A percentile compares a stretch with the other conserved stretches of the same genome.
phyloP scores from a whole-genome alignment of 2,329 filamentous ascomycete genomes.

The Exutisphaerella laricina region DNA sequence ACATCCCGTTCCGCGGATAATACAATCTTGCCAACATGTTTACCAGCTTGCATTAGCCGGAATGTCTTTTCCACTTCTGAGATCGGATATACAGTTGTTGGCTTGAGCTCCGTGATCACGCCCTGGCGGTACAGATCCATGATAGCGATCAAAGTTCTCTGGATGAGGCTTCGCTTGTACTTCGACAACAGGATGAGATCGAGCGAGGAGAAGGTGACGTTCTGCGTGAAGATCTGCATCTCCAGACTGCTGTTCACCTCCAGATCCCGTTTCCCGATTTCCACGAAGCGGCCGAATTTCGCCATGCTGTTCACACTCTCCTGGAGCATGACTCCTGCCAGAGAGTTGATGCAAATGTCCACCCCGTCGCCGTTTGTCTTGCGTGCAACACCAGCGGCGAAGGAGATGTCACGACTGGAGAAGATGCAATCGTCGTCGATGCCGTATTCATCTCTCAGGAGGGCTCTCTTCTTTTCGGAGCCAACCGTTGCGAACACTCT shows the following conservation, averaged over 20 bases:
- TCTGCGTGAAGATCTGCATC: constrained; percentile 13
- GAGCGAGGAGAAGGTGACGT: constrained; percentile 10
- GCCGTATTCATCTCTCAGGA: constrained; percentile 24
- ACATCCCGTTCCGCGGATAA: constrained; percentile 3
- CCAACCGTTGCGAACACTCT: constrained; percentile 31
- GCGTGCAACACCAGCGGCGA: constrained; percentile 25
- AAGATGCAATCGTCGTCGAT: constrained; percentile 34
- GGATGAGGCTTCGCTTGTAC: no score
- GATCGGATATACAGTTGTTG: constrained; percentile 12
- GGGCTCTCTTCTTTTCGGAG: constrained; percentile 24
- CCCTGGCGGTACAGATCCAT: constrained; percentile 16
- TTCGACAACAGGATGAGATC: constrained; percentile 17
- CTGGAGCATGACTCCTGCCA: constrained; percentile 26
- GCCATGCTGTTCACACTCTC: constrained; percentile 28
- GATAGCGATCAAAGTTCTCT: constrained; percentile 13
- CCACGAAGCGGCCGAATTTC: constrained; percentile 30
- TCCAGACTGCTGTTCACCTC: constrained; percentile 15
- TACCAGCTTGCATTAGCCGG: constrained; percentile 13
- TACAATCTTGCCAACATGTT: constrained; percentile 15
- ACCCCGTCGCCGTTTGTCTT: constrained; percentile 31
- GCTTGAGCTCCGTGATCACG: constrained; percentile 3
- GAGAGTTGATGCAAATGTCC: constrained; percentile 34
- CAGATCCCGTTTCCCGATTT: constrained; percentile 24
- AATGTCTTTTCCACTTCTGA: constrained; percentile 20
- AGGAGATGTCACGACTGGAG: constrained; percentile 27